Base-by-base conservation (phyloP, 2,329 filamentous ascomycete genomes). In the Decorospora gaudefroyi region DNA sequence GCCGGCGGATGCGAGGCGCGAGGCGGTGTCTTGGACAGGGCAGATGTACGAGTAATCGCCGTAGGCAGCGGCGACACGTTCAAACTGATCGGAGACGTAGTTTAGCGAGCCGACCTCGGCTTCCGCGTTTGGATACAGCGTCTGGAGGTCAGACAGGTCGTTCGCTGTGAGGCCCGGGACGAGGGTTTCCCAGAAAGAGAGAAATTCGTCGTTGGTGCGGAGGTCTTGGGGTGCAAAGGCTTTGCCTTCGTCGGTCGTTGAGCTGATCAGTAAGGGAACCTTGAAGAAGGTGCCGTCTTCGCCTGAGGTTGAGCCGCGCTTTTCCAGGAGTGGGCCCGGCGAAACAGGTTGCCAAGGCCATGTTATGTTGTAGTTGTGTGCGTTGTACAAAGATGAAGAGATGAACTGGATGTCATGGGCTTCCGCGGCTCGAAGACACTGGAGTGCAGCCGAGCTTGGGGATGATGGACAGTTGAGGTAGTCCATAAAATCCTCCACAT, bases 261-360 rank as follows among this genome's bases (percentile, higher is more conserved):
- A 64, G n/a, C 65, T 57, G n/a, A 67, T 67, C 9, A 69, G 47
- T 6, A 59, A 53, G 4, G 67, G 67, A 10, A 68, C 44, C 22
- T 62, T 60, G 57, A 60, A 69, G 39, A 70, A 69, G 1, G 65
- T 67, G n/a, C 59, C 59, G 7, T 70, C 62, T 16, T 57, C 40
- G 22, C 65, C 65, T 15, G 65, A 68, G 2, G 47, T 46, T 0
- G 75, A 77, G 12, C 76, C 76, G 4, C 71, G 66, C 40, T 76
- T 77, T 51, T 78, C 75, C 3, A 78, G 63, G 0, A 78, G 43
- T 0, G 72, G 72, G 0, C 75, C 76, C 0, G 74, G 74, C 0
- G 75, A 73, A 0, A 72, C 71, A 1, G 76, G 76, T 36, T 78
- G 76, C 59, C 75, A 78, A 0, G 76, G 75, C 76, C 76, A 78